These are phyloP conservation scores for Phialemoniopsis sp. DNA, from an alignment of 2,329 filamentous ascomycete species.

Conservation along the genomic window DNA sequence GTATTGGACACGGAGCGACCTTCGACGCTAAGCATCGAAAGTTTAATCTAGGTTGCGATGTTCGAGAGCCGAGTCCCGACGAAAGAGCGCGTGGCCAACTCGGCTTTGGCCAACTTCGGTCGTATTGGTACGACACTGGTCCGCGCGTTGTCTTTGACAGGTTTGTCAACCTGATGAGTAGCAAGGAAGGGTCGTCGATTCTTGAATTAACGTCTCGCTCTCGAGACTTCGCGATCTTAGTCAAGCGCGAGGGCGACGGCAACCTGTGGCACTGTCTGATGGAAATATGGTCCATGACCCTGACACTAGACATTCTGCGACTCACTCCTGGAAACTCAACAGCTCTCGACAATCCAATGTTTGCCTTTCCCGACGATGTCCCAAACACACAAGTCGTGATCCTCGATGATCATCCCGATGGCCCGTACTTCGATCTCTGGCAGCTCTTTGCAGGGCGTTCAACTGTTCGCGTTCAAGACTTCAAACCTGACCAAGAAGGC, in stretches of 20 bases:
- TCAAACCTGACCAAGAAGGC: constrained; percentile 5
- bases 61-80: constrained; percentile 1
- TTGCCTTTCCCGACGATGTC: constrained; percentile 5
- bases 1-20: constrained; percentile 3
- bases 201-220: no score
- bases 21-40: not conserved
- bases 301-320: constrained; percentile 11
- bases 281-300: constrained; percentile 11
- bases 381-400: constrained; percentile 21
- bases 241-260: constrained; percentile 11
- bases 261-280: constrained; percentile 12
- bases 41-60: constrained; percentile 6
- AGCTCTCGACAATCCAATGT: not conserved
- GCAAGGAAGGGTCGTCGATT: not conserved
- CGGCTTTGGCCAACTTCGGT: not conserved
- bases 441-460: constrained; percentile 23
- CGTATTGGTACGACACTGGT: constrained; percentile 12
- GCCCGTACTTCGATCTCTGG: constrained; percentile 32
- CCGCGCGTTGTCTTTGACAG: constrained; percentile 7
- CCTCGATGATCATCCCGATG: constrained; percentile 24
- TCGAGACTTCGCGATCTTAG: constrained; percentile 5
- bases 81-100: constrained; percentile 3
- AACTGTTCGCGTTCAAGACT: constrained; percentile 17
- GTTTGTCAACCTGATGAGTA: not conserved
- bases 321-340: constrained; percentile 1